Evolutionary conservation across 2,329 filamentous ascomycete species (phyloP).

Genomic region (Karstenula rhodostoma): DNA sequence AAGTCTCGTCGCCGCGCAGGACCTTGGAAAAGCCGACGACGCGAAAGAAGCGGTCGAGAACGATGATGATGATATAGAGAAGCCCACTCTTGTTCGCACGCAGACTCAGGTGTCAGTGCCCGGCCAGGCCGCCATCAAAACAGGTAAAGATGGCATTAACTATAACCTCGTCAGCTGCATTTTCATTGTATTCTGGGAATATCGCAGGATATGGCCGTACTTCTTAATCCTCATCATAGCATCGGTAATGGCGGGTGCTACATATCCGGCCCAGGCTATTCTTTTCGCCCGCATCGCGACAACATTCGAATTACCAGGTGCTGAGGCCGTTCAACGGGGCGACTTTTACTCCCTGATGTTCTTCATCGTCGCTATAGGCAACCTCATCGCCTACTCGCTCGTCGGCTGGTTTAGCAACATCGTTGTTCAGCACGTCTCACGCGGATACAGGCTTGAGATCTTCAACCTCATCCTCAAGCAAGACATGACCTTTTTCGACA

Average conservation of each 20-base stretch:
- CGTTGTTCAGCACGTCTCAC: conserved; percentile 51
- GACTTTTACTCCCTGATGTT: conserved; percentile 66
- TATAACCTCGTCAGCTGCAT: conserved; percentile 40
- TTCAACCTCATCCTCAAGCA: conserved; percentile 91
- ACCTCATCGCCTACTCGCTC: conserved; percentile 54
- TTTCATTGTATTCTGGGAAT: conserved; percentile 40
- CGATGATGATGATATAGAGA: conserved; percentile 29
- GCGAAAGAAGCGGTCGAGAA: conserved; percentile 23
- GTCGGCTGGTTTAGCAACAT: conserved; percentile 57
- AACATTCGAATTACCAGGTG: conserved; percentile 56
- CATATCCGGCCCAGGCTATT: conserved; percentile 58
- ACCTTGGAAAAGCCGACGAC: conserved; percentile 47
- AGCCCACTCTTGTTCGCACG: conserved; percentile 34
- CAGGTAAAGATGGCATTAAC: conserved; percentile 35
- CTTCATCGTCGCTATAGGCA: conserved; percentile 61
- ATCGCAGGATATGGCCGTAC: conserved; percentile 49
- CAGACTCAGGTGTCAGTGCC: conserved; percentile 38
- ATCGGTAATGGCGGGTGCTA: conserved; percentile 49
- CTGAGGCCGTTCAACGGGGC: conserved; percentile 50
- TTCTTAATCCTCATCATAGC: conserved; percentile 39
- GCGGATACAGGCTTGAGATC: conserved; percentile 58
- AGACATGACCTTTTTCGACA: conserved; percentile 91
- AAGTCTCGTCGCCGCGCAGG: conserved; percentile 67
- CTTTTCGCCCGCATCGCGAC: conserved; percentile 59
- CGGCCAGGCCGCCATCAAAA: conserved; percentile 28